Conservation (phyloP, 2,329 filamentous ascomycete genomes). For the Tolypocladium pustulatum region DNA sequence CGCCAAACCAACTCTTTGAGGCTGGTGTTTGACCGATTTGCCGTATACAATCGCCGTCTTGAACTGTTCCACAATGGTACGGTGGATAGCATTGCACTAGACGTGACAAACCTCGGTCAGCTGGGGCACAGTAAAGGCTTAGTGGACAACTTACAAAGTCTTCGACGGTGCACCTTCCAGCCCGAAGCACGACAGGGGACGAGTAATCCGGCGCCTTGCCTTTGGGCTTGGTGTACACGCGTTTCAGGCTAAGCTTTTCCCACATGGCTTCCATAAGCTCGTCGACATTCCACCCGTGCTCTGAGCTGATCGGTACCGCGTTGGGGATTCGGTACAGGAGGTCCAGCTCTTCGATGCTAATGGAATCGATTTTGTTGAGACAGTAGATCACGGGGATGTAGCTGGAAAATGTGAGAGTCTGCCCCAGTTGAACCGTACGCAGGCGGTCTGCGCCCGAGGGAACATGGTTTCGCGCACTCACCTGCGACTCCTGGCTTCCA, state of each 20-base stretch:
- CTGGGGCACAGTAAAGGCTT: not conserved
- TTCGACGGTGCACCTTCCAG: conserved; percentile 78
- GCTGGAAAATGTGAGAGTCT: conserved; percentile 29
- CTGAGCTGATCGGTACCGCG: conserved; percentile 91
- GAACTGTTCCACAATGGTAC: conserved; percentile 92
- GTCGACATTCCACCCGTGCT: conserved; percentile 96
- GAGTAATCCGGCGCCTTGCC: conserved; percentile 89
- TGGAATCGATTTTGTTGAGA: conserved; percentile 97
- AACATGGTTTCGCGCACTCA: conserved; percentile 8
- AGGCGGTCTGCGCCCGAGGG: not conserved
- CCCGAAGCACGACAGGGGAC: conserved; percentile 78
- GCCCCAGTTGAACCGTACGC: not conserved
- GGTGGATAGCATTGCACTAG: conserved; percentile 94
- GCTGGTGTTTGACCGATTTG: conserved; percentile 96
- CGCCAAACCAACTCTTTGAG: conserved; percentile 81
- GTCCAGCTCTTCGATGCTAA: conserved; percentile 95
- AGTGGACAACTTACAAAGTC: conserved; percentile 68
- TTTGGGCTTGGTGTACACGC: conserved; percentile 98
- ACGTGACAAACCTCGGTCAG: conserved; percentile 24
- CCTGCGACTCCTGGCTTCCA: conserved; percentile 80
- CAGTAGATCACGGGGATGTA: conserved; percentile 99
- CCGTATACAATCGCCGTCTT: conserved; percentile 93
- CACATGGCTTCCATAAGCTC: conserved; percentile 97
- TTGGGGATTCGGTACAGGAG: conserved; percentile 94
- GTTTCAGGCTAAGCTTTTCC: conserved; percentile 85